Evolutionary conservation across 1,139 yeast genomes (phyloP).

Genomic region (Kurtzmaniella quercitrusa): DNA sequence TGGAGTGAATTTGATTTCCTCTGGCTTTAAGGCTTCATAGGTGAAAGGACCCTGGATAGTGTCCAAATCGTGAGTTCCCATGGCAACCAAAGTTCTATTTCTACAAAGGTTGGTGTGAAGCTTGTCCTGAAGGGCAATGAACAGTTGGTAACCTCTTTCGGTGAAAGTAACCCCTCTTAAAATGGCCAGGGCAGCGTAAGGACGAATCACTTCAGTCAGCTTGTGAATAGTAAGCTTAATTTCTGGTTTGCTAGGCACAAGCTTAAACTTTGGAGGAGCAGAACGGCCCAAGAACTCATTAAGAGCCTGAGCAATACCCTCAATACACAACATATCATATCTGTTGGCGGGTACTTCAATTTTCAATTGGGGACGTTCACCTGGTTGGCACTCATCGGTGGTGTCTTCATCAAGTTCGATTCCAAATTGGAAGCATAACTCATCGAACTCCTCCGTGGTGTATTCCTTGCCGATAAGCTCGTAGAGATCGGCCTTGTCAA

Average conservation of each 20-base stretch:
- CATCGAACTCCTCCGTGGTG: slow-evolving; percentile 92
- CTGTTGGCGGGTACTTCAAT: slow-evolving; percentile 98
- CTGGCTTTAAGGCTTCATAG: slow-evolving; percentile 80
- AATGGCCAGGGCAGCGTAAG: slow-evolving; percentile 91
- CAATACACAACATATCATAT: slow-evolving; percentile 96
- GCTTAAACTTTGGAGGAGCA: slow-evolving; percentile 61
- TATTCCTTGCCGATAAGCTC: slow-evolving; percentile 74
- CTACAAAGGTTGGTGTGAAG: slow-evolving; percentile 94
- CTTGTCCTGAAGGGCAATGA: slow-evolving; percentile 94
- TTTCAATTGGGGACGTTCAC: slow-evolving; percentile 93
- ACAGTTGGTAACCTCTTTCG: slow-evolving; percentile 84
- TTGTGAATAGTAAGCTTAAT: slow-evolving; percentile 69
- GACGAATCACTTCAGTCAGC: slow-evolving; percentile 73
- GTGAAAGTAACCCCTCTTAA: slow-evolving; percentile 79
- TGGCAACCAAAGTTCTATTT: slow-evolving; percentile 94
- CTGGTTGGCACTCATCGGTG: slow-evolving; percentile 71
- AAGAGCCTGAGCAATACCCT: slow-evolving; percentile 94
- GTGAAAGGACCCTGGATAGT: slow-evolving; percentile 80
- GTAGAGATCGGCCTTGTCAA: slow-evolving; percentile 89
- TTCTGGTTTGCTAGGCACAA: slow-evolving; percentile 58
- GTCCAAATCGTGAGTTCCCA: slow-evolving; percentile 96
- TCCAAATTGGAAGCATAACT: slow-evolving; percentile 95
- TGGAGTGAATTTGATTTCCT: slow-evolving; percentile 75
- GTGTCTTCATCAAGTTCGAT: slow-evolving; percentile 96
- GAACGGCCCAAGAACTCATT: slow-evolving; percentile 80